Percentiles rank a stretch among this genome's conserved stretches.
These are phyloP conservation scores for Ogataea paradorogensis DNA, from an alignment of 805 yeast species.

Conservation along the genomic window DNA sequence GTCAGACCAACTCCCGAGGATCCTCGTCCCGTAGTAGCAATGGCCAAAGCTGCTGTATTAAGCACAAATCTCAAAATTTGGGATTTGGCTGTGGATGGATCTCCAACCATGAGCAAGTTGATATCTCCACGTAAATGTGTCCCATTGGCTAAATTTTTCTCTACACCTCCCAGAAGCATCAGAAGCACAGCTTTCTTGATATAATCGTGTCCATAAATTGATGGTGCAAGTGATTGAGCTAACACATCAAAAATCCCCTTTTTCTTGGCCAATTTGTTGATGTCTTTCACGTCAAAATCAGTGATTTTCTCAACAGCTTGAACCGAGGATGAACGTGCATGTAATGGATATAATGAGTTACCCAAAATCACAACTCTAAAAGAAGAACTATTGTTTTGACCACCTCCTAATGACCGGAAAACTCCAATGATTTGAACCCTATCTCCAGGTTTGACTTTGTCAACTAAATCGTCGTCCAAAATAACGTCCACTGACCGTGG, in stretches of 20 bases:
- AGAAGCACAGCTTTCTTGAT: slow-evolving; percentile 88
- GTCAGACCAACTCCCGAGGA: slow-evolving; percentile 99
- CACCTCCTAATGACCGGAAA: slow-evolving; percentile 86
- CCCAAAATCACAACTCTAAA: slow-evolving; percentile 84
- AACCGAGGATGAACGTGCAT: slow-evolving; percentile 69
- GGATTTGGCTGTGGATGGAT: slow-evolving; percentile 97
- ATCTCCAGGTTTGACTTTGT: slow-evolving; percentile 91
- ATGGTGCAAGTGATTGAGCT: slow-evolving; percentile 88
- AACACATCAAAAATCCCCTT: slow-evolving; percentile 72
- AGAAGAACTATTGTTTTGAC: slow-evolving; percentile 54
- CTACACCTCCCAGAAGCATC: slow-evolving; percentile 91
- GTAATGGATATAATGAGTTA: slow-evolving; percentile 84
- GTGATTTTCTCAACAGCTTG: slow-evolving; percentile 73
- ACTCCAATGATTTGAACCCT: slow-evolving; percentile 93
- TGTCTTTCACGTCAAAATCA: slow-evolving; percentile 81
- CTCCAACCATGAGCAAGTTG: slow-evolving; percentile 95
- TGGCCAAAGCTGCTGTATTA: slow-evolving; percentile 92
- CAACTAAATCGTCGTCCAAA: slow-evolving; percentile 94
- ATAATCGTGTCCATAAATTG: slow-evolving; percentile 89
- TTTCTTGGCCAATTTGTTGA: slow-evolving; percentile 72
- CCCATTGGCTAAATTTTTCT: slow-evolving; percentile 90
- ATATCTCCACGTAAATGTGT: slow-evolving; percentile 98
- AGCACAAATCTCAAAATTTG: slow-evolving; percentile 92
- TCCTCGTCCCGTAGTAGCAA: slow-evolving; percentile 98
- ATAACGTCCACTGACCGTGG: slow-evolving; percentile 91